Base-by-base conservation (phyloP, 345 rosid species). In the Kandelia obovata region DNA sequence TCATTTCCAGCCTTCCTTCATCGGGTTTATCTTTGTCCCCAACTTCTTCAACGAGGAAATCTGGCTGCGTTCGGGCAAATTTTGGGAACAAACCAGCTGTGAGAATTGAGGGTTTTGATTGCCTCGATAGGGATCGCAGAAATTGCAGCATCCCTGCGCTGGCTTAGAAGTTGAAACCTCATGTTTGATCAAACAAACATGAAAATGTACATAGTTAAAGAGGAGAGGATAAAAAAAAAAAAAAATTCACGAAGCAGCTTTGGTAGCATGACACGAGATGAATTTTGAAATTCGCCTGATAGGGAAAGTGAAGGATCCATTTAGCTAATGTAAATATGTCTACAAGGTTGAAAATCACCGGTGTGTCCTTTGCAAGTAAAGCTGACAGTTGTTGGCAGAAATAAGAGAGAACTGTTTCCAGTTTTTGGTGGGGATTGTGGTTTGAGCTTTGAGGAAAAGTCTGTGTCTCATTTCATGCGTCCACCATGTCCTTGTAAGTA, bases 61-160 rank as follows among this genome's bases (percentile, higher is more conserved):
- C 86, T 59, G 95, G 93, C 26, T 84, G 86, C 20, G 75, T 83
- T 51, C 83, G 97, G 55, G 82, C 79, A 2, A 94, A 78, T 88
- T 90, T 90, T 73, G 94, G 94, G 53, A 85, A 77, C 89, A 91
- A 84, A 57, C 98, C 98, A 16, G 83, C 78, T 1, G 93, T 91
- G 81, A 83, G 96, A 61, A 73, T 94, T 0, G 98, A 91, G 78
- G 98, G 98, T 58, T 94, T 94, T 17, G 94, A 94, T 81, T 94
- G 97, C 78, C 94, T 88, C 0, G 91, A 92, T 75, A 87, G 98
- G 88, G 92, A 88, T 81, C 62, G 90, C 47, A 71, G 83, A 56
- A 87, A 80, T 69, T 83, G 97, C 72, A 83, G 98, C 64, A 83
- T 94, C 80, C 85, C 96, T 19, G 84, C 98, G 20, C 74, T 81